Base-by-base conservation (phyloP, 2,329 filamentous ascomycete species). In the Chalara sp. region DNA sequence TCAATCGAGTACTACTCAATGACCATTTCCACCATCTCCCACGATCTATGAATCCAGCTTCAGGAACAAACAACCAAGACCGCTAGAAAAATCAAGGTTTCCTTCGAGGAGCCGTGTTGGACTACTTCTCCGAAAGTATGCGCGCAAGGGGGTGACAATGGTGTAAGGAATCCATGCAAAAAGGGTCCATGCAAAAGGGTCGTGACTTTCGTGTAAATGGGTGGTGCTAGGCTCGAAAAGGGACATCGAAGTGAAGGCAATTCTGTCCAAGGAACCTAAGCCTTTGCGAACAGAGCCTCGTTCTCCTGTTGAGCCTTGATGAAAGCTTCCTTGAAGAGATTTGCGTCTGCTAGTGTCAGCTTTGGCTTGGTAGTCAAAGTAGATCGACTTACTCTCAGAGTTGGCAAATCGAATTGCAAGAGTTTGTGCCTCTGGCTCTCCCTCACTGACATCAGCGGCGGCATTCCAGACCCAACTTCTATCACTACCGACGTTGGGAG, bases 401-500 rank as follows among this genome's bases (percentile, higher is more conserved):
- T 97, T 99, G 75, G 87, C 92, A 66, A 99, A 96, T 62, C 93
- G 90, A 65, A 99, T 97, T 59, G 93, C 93, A 65, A 99, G 80
- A 50, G 93, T 99, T 66, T 90, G 86, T 50, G 91, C 89, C 79
- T 99, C 93, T 57, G 93, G 87, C 76, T 96, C 92, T 56, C 93
- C 93, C 79, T 99, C 93, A 67, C 89, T 96, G 63, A 97, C 92
- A 78, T 99, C 93, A 60, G 93, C 93, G 52, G 91, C 87, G 54
- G 91, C 92, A 67, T 96, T 97, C 93, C 93, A 99, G 61, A 99
- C 93, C 93, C 93, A 99, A 76, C 87, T 95, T 71, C 93, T 87
- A 78, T 99, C 93, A 65, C 89, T 95, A 66, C 93, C 93, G 61
- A 97, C 91, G 70, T 99, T 99, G 73, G 93, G 90, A 56, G 88